These are phyloP conservation scores for Dioszegia hungarica DNA, from an alignment of 768 basidiomycete genomes.

Conservation along the genomic window DNA sequence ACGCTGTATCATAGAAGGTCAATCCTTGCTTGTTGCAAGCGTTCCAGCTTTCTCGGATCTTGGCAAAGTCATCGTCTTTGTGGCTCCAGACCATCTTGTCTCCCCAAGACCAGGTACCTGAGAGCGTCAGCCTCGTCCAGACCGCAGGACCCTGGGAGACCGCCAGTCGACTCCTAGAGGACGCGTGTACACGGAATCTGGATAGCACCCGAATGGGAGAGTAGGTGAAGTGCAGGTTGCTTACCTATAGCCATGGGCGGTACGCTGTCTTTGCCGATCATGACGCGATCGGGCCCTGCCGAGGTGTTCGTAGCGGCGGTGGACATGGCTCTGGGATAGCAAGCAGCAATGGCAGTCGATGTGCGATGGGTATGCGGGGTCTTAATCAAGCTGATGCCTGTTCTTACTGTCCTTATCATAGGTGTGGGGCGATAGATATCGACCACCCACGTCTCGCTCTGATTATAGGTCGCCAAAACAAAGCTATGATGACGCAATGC, in stretches of 20 bases:
- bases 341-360: no score
- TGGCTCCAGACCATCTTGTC: slow-evolving; percentile 28
- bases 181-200: no score
- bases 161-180: no score
- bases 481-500: no score
- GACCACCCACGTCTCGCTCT: no score
- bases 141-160: no score
- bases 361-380: no score
- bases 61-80: slow-evolving; percentile 24
- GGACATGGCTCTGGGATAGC: not conserved
- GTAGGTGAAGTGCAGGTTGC: no score
- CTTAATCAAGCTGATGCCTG: no score
- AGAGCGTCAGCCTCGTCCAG: not conserved
- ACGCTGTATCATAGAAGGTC: slow-evolving; percentile 48
- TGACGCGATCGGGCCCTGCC: slow-evolving; percentile 6
- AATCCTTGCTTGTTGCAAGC: slow-evolving; percentile 30
- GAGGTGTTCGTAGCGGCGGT: not conserved
- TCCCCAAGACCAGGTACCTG: slow-evolving; percentile 43
- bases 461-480: not conserved
- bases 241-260: slow-evolving; percentile 41
- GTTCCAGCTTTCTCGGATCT: slow-evolving; percentile 40
- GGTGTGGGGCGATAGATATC: no score
- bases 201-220: no score
- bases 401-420: no score
- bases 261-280: slow-evolving; percentile 29